Evolutionary conservation across 805 yeast species (phyloP).

Genomic region (Metschnikowia lunata): DNA sequence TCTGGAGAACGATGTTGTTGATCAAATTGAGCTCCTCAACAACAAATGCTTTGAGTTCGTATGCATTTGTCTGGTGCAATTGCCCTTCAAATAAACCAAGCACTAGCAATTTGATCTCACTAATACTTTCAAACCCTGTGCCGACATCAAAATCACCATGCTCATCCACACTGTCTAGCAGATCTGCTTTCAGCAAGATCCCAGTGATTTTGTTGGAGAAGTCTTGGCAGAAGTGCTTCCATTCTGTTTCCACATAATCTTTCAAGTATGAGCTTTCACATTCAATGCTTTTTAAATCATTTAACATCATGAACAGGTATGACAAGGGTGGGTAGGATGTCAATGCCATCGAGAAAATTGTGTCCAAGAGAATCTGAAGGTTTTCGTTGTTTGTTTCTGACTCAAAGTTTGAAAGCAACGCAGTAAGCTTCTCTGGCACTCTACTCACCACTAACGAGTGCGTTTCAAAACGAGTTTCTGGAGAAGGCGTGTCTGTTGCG

Average conservation of each 20-base stretch:
- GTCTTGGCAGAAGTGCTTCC: conserved; percentile 19
- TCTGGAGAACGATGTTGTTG: conserved; percentile 25
- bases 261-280: conserved; percentile 13
- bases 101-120: conserved; percentile 18
- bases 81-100: conserved; percentile 15
- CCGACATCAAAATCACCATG: conserved; percentile 8
- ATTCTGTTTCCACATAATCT: conserved; percentile 16
- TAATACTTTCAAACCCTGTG: conserved; percentile 12
- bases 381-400: conserved; percentile 19
- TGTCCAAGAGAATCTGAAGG: conserved; percentile 19
- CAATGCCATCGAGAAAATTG: conserved; percentile 30
- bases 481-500: neutral
- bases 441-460: conserved; percentile 5
- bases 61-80: conserved; percentile 24
- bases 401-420: conserved; percentile 21
- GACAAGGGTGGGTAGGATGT: conserved; percentile 30
- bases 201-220: conserved; percentile 19
- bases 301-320: conserved; percentile 32
- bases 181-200: conserved; percentile 15
- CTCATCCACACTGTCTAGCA: conserved; percentile 12
- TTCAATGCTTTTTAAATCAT: conserved; percentile 30
- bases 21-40: conserved; percentile 25
- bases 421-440: conserved; percentile 21
- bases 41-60: conserved; percentile 25
- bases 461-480: neutral